phyloP scores from a whole-genome alignment of 371 early-diverging fungal species.

The Mortierella polycephala region DNA sequence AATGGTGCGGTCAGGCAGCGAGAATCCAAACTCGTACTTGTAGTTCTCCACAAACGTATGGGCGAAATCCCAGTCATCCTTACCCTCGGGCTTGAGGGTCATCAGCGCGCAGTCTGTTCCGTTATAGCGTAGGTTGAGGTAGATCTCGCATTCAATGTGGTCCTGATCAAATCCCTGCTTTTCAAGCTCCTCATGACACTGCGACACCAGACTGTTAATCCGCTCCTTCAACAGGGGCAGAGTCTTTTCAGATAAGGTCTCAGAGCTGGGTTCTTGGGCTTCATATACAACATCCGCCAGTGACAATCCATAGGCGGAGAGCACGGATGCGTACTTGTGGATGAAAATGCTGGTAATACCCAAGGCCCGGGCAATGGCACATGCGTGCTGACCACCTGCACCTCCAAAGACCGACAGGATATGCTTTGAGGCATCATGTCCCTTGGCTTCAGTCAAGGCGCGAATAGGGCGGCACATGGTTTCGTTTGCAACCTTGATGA shows the following conservation, averaged over 20 bases:
- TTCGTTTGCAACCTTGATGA: slow-evolving; percentile 95
- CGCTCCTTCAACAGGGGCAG: slow-evolving; percentile 63
- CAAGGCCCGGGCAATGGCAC: slow-evolving; percentile 90
- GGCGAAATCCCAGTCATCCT: slow-evolving; percentile 71
- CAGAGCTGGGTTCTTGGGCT: slow-evolving; percentile 84
- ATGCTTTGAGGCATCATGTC: slow-evolving; percentile 88
- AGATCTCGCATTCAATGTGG: slow-evolving; percentile 72
- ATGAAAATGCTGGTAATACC: slow-evolving; percentile 87
- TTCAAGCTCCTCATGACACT: slow-evolving; percentile 61
- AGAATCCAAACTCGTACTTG: slow-evolving; percentile 93
- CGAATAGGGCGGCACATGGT: slow-evolving; percentile 96
- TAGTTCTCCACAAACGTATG: slow-evolving; percentile 75
- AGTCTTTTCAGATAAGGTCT: slow-evolving; percentile 43
- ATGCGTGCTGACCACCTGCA: slow-evolving; percentile 94
- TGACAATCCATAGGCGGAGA: slow-evolving; percentile 93
- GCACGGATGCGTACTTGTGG: slow-evolving; percentile 89
- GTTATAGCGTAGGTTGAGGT: slow-evolving; percentile 91
- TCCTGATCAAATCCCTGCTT: slow-evolving; percentile 74
- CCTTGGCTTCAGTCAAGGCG: slow-evolving; percentile 93
- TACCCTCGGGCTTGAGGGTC: slow-evolving; percentile 75
- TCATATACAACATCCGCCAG: slow-evolving; percentile 95
- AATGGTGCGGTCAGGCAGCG: slow-evolving; percentile 81
- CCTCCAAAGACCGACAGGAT: slow-evolving; percentile 96
- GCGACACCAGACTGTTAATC: slow-evolving; percentile 58
- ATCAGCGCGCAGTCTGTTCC: slow-evolving; percentile 96